Evolutionary conservation across 148 eudicot genomes (phyloP).

Genomic region (Rhododendron williamsianum): DNA sequence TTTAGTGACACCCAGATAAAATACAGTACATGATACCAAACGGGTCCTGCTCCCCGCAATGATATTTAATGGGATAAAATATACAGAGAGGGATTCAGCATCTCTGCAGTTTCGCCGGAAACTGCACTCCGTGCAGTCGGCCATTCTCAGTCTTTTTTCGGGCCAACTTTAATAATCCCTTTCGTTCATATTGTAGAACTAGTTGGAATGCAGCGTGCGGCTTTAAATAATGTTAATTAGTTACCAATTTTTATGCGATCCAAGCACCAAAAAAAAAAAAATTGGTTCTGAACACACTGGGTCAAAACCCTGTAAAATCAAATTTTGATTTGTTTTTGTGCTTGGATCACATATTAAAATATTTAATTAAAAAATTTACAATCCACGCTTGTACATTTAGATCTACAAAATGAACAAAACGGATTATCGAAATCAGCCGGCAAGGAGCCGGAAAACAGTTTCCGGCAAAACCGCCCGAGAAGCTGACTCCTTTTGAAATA

Average conservation of each 20-base stretch:
- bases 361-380: too few relatives aligned
- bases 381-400: too few relatives aligned
- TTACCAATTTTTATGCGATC: neutral
- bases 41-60: neutral
- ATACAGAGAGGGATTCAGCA: too few relatives aligned
- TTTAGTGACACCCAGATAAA: neutral
- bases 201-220: too few relatives aligned
- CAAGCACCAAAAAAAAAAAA: neutral
- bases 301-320: neutral
- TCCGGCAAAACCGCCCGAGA: neutral
- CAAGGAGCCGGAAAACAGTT: neutral
- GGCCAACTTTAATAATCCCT: neutral
- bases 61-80: too few relatives aligned
- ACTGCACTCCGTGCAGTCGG: neutral
- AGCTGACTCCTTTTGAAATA: neutral
- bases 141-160: neutral
- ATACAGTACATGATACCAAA: neutral
- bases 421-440: neutral
- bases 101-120: too few relatives aligned
- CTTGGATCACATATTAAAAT: neutral
- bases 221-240: too few relatives aligned
- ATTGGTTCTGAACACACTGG: too few relatives aligned
- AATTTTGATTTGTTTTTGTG: neutral
- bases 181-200: neutral
- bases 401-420: neutral